phyloP scores from a whole-genome alignment of 2,329 filamentous ascomycete genomes.

The Calonectria hawksworthii region DNA sequence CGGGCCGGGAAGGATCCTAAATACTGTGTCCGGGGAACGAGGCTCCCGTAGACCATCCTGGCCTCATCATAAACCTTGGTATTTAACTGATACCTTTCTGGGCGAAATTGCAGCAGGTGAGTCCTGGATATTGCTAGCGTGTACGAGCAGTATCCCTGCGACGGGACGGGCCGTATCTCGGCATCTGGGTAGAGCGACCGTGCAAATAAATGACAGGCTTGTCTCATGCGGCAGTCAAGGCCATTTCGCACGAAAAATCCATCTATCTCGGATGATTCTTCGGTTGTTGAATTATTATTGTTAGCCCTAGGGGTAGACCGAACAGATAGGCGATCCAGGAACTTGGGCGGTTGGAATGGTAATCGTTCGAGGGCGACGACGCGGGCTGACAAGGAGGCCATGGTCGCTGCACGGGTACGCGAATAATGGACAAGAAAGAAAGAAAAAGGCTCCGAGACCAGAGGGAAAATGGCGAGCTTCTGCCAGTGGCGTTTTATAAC shows the following conservation, averaged over 20 bases:
- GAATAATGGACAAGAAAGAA: background rate
- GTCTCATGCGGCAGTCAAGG: constrained; percentile 27
- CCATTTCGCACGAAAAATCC: constrained; percentile 42
- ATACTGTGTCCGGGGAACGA: constrained; percentile 58
- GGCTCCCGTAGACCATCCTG: constrained; percentile 53
- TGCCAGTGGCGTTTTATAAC: background rate
- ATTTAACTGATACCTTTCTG: constrained; percentile 58
- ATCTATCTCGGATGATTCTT: background rate
- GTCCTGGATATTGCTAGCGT: constrained; percentile 58
- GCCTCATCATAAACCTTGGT: constrained; percentile 54
- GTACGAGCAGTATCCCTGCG: constrained; percentile 67
- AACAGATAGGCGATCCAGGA: background rate
- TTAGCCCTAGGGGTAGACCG: background rate
- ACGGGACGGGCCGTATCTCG: constrained; percentile 50
- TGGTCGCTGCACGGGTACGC: background rate
- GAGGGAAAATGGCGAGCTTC: background rate
- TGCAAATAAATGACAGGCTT: constrained; percentile 49
- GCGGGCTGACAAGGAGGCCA: background rate
- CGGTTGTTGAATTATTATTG: background rate
- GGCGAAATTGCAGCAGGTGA: constrained; percentile 64
- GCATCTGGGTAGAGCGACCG: constrained; percentile 47
- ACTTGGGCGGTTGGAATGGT: background rate
- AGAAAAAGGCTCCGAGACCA: background rate
- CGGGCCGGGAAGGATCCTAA: constrained; percentile 51
- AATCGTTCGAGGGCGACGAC: background rate